These are phyloP conservation scores for Microbotryum intermedium DNA, from an alignment of 1,284 basidiomycete genomes.

Conservation along the genomic window DNA sequence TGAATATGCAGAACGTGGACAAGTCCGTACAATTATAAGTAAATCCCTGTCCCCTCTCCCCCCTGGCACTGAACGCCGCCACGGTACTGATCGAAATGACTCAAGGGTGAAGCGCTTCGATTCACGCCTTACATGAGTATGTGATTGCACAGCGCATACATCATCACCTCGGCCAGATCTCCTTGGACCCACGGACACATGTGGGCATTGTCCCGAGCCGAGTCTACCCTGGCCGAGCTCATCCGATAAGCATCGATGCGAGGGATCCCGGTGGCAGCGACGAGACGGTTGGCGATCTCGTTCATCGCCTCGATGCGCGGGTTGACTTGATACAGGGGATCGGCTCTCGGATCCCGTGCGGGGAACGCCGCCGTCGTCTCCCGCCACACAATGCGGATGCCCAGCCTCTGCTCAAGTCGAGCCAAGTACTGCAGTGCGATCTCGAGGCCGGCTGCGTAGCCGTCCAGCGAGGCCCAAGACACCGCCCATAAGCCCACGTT, in stretches of 20 bases:
- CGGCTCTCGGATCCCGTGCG: neutral
- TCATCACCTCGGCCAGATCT: neutral
- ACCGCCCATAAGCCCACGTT: slow-evolving; percentile 3
- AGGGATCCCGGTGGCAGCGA: neutral
- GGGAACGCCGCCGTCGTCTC: slow-evolving; percentile 5
- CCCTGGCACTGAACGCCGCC: no score
- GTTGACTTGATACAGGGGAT: slow-evolving; percentile 2
- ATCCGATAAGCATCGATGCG: neutral
- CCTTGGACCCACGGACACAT: slow-evolving; percentile 3
- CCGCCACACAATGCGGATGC: neutral
- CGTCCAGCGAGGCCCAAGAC: neutral
- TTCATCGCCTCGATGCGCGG: slow-evolving; percentile 6
- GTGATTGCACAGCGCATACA: neutral
- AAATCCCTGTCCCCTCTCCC: no score
- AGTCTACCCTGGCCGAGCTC: neutral
- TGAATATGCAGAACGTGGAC: no score
- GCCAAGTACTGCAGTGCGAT: neutral
- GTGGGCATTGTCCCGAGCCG: slow-evolving; percentile 2
- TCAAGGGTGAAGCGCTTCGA: no score
- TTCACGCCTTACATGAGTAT: no score
- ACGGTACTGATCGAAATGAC: no score
- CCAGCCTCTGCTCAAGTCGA: neutral
- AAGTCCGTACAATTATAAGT: no score
- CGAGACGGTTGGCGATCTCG: neutral
- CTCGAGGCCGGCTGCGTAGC: neutral